These are phyloP conservation scores for Prunus yedoensis DNA, from an alignment of 331 rosid species.

Conservation along the genomic window DNA sequence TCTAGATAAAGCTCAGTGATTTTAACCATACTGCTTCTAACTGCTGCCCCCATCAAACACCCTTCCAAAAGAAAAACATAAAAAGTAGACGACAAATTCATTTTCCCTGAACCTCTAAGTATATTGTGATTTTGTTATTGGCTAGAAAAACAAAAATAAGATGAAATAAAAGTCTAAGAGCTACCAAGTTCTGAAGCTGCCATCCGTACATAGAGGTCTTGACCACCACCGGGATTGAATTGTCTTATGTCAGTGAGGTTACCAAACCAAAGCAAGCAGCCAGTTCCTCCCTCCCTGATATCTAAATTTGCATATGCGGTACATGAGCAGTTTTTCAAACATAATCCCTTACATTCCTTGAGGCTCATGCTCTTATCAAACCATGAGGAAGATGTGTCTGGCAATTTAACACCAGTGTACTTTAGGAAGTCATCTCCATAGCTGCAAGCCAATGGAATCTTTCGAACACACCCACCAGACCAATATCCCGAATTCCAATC, in stretches of 20 bases:
- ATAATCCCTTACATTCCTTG: conserved; percentile 12
- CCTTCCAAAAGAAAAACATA: too few species aligned
- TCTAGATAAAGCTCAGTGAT: too few species aligned
- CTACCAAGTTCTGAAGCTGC: too few species aligned
- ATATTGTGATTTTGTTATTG: too few species aligned
- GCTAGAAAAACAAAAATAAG: too few species aligned
- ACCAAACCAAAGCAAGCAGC: conserved; percentile 29
- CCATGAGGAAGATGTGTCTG: conserved; percentile 40
- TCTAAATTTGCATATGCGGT: conserved; percentile 17
- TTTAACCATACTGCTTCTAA: too few species aligned
- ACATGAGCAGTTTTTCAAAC: conserved; percentile 28
- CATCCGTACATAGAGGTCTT: too few species aligned
- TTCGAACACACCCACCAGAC: conserved; percentile 37
- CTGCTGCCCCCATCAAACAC: too few species aligned
- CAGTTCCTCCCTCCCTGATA: conserved; percentile 11
- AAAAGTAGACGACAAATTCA: too few species aligned
- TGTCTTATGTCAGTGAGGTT: conserved; percentile 12
- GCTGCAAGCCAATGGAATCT: conserved; percentile 19
- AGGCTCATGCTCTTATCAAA: conserved; percentile 23
- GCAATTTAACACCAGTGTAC: conserved; percentile 32
- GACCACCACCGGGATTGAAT: neutral
- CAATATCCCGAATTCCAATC: conserved; percentile 35
- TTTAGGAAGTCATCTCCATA: conserved; percentile 30
- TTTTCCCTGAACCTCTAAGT: too few species aligned
- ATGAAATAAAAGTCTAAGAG: too few species aligned